Base-by-base conservation (phyloP, 176 grass and related monocot species). In the Bothriochloa decipiens region DNA sequence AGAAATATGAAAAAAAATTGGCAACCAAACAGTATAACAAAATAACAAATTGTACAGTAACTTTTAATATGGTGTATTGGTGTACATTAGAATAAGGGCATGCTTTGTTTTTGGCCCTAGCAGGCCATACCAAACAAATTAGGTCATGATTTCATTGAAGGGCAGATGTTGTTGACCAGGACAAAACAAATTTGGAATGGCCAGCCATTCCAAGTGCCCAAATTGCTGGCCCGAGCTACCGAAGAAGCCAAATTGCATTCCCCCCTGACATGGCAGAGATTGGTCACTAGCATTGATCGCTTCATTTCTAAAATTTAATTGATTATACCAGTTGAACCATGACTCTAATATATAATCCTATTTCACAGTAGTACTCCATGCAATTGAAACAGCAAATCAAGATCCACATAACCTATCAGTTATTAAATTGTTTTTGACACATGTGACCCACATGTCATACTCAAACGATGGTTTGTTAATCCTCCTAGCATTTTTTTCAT, bases 1-100 rank as follows among this genome's bases (percentile, higher is more conserved):
- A 58, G n/a, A n/a, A n/a, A n/a, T 15, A 36, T 57, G 14, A 72
- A 60, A 85, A 82, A 57, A 81, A 45, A 61, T 81, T 18, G 16
- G 12, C 26, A 64, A 50, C 63, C 39, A 85, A 17, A 26, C 17
- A 82, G 50, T 23, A 70, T 26, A 39, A 79, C 36, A 82, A 65
- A 82, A n/a, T n/a, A n/a, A n/a, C n/a, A n/a, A n/a, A n/a, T 37
- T 53, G 41, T 20, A 84, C 20, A 57, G 7, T n/a, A 67, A 80
- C 49, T 46, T 82, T 13, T 23, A 52, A 36, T 7, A 77, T 82
- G 50, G 45, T 49, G 46, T 49, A 46, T 47, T 47, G 11, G 14
- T 49, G 46, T 16, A 49, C 46, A 49, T 49, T 49, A 49, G 46
- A 49, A 49, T 65, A 83, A 80, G 26, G 50, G 5, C 50, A 53